Conservation (phyloP, 2,329 filamentous ascomycete species). For the Hansfordia pulvinata region DNA sequence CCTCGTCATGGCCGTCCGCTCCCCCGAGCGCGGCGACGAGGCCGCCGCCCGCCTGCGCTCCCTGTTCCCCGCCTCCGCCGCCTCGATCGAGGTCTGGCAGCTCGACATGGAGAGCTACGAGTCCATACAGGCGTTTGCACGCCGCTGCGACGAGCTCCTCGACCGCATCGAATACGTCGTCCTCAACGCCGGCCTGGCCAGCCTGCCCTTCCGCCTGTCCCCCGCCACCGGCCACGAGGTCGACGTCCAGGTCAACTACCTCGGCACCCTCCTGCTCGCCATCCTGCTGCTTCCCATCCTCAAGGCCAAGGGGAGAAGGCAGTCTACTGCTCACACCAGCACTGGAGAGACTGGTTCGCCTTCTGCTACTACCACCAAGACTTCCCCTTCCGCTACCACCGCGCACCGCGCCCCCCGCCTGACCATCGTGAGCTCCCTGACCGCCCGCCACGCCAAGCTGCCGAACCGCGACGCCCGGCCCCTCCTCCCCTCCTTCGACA, state of each 20-base stretch:
- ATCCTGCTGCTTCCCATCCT: constrained; percentile 19
- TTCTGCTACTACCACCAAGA: no score
- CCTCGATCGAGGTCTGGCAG: constrained; percentile 30
- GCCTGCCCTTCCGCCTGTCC: constrained; percentile 8
- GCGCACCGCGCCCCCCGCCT: no score
- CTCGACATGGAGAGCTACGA: constrained; percentile 33
- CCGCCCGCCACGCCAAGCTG: no score
- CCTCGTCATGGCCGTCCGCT: constrained; percentile 33
- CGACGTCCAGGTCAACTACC: constrained; percentile 24
- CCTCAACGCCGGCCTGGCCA: constrained; percentile 28
- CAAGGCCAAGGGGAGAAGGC: constrained; percentile 10
- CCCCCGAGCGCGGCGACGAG: constrained; percentile 23
- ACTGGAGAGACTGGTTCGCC: no score
- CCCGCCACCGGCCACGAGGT: constrained; percentile 22
- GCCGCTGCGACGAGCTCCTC: constrained; percentile 16
- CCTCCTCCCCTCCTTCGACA: no score
- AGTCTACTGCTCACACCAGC: no score
- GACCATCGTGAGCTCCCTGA: no score
- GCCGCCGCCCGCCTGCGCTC: constrained; percentile 20
- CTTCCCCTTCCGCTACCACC: no score
- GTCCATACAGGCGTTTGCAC: constrained; percentile 27
- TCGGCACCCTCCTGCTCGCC: constrained; percentile 20
- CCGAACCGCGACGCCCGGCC: no score
- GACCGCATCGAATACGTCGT: constrained; percentile 27
- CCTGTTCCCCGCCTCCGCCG: constrained; percentile 14